Conservation (phyloP, 1,139 yeast genomes). For the Hyphopichia khmerensis region DNA sequence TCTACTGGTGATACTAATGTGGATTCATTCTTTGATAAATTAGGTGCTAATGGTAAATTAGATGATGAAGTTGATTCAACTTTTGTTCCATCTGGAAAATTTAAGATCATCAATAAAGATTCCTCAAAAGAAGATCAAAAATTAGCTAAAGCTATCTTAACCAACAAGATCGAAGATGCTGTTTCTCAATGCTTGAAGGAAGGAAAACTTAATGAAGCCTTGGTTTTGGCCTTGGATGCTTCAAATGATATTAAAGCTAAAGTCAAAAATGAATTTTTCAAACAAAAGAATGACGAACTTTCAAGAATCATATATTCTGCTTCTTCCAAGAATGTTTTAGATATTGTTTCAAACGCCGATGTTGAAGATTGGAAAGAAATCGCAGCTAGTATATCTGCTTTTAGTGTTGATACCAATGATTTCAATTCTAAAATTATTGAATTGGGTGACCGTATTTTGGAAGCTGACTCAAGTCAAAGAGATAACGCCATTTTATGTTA, state of each 20-base stretch:
- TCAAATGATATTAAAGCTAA: constrained; percentile 59
- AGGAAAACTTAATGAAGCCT: constrained; percentile 72
- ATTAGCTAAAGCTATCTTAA: constrained; percentile 57
- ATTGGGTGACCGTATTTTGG: constrained; percentile 68
- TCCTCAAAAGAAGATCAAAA: constrained; percentile 31
- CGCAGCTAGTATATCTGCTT: constrained; percentile 67
- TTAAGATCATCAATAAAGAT: constrained; percentile 28
- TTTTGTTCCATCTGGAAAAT: constrained; percentile 48
- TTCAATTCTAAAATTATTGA: constrained; percentile 58
- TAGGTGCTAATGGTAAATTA: constrained; percentile 26
- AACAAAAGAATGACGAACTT: constrained; percentile 56
- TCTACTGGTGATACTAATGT: constrained; percentile 35
- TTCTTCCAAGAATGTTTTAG: constrained; percentile 60
- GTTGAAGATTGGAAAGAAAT: constrained; percentile 81
- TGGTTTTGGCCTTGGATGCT: constrained; percentile 75
- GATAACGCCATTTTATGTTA: constrained; percentile 77
- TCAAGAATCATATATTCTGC: constrained; percentile 74
- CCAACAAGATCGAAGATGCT: constrained; percentile 67
- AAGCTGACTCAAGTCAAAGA: constrained; percentile 43
- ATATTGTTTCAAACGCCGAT: constrained; percentile 76
- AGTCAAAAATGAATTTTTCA: constrained; percentile 72
- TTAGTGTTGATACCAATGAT: constrained; percentile 42
- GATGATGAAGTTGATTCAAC: constrained; percentile 12
- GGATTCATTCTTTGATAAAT: constrained; percentile 49
- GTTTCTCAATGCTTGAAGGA: constrained; percentile 64